Evolutionary conservation across 169 alveolate genomes (phyloP), one percentile per base, ranked within the genome.

Genomic region (Plasmodium reichenowi): DNA sequence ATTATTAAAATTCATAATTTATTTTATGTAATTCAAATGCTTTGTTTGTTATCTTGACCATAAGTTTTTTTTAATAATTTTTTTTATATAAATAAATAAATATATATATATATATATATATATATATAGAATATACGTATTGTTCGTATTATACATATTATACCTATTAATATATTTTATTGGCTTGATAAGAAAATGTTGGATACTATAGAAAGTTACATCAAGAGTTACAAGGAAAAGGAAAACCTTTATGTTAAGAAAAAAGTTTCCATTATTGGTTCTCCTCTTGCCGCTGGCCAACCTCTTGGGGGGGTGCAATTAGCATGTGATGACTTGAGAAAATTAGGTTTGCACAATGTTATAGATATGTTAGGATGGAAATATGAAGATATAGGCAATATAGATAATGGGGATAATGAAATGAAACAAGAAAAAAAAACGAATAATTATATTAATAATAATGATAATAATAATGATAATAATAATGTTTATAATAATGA

Each of bases 261-360:
- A 48, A 62, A 26, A 4, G 70, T 76, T 3, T 76, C 88, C 26
- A 76, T 76, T 12, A 63, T 76, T 76, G 88, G 88, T 1, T 76
- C 88, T 12, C 88, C 88, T n/a, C 15, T 76, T 13, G 17, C 76
- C 9, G 88, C 88, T 38, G 88, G 88, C 7, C 88, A 76, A 17
- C 22, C 88, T 13, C 52, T 76, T n/a, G 76, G 75, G 8, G 88
- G 88, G 3, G 88, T 76, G 15, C 15, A 76, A 15, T 32, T 62
- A 22, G 88, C 88, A 7, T 76, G 88, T 48, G 88, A 76, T 17
- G 48, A 76, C 26, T 76, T 76, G 17, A 76, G 88, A 22, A 63
- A 62, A 58, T 13, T 63, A 13, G 88, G 88, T 24, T 12, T 76
- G 22, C 71, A 76, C 22, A 62, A 76, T 10, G 75, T 76, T 22